Base-by-base conservation (phyloP, 768 basidiomycete genomes). In the Pleurotus djamor region DNA sequence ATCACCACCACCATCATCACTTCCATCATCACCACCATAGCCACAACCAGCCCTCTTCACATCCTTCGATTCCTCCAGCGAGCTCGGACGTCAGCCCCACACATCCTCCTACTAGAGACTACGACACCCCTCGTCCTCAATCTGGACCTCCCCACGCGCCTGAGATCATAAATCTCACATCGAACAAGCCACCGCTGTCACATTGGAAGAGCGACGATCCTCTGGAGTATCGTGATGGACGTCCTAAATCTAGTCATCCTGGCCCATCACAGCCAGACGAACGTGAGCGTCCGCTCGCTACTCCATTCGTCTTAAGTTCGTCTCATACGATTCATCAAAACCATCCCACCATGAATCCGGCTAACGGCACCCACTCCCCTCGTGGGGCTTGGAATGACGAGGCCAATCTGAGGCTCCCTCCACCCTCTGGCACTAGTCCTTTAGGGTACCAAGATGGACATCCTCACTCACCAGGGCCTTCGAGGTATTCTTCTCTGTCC, bases 1-100 rank as follows among this genome's bases (percentile, higher is more conserved):
- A 82, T 60, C 83, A 76, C 62, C 81, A 78, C 55, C 77, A 76
- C 52, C 83, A 86, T 59, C 81, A 84, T 59, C 84, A 85, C 61
- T 75, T 77, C 59, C 66, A 78, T 5, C 78, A 76, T 59, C 76
- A 76, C 59, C 78, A 77, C 41, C 76, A 73, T 55, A 28, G 21
- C 21, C 21, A 28, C 21, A 54, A 37, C 57, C 66, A 59, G 12
- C 44, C 66, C 45, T 59, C 64, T 54, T 38, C 73, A 8, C 37
- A 36, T 35, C 45, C 65, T 44, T 50, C 61, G 57, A 12, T 14
- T n/a, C 1, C 60, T 59, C 14, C 37, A 35, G 54, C 35, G 17
- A 41, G 56, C 6, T 21, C 50, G 10, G 45, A 21, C 5, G 51
- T 60, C 13, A 63, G 61, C 41, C 54, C 61, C 4, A 54, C 37